Evolutionary conservation across 345 rosid genomes (phyloP).

Genomic region (Microthlaspi erraticum): DNA sequence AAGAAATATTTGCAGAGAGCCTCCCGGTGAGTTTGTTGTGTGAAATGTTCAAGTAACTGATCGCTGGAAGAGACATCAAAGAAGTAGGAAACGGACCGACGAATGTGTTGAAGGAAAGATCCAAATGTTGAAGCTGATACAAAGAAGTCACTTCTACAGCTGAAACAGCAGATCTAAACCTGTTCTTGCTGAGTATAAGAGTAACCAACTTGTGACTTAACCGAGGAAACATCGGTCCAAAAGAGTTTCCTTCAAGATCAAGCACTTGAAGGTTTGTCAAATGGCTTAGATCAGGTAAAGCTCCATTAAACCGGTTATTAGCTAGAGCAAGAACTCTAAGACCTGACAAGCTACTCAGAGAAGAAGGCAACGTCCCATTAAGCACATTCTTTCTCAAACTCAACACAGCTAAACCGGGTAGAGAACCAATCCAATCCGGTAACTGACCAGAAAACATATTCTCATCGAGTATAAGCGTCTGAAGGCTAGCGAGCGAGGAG

Average conservation of each 20-base stretch:
- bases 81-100: constrained; percentile 78
- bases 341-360: constrained; percentile 62
- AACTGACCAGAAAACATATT: constrained; percentile 73
- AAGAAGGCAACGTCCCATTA: constrained; percentile 73
- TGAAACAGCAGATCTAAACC: constrained; percentile 79
- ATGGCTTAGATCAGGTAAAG: constrained; percentile 68
- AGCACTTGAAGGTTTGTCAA: constrained; percentile 87
- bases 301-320: constrained; percentile 71
- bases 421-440: constrained; percentile 67
- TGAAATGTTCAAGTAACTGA: constrained; percentile 66
- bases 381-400: constrained; percentile 77
- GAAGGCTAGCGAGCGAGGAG: constrained; percentile 63
- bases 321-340: constrained; percentile 88
- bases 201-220: constrained; percentile 72
- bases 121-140: constrained; percentile 81
- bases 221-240: constrained; percentile 76
- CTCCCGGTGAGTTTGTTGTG: constrained; percentile 83
- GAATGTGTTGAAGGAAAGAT: constrained; percentile 76
- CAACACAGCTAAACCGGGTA: constrained; percentile 66
- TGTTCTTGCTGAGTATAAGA: constrained; percentile 78
- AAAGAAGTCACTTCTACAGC: constrained; percentile 57
- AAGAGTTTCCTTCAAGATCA: constrained; percentile 82
- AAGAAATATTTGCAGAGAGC: constrained; percentile 76
- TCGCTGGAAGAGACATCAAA: constrained; percentile 69
- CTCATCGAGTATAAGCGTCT: constrained; percentile 79